Evolutionary conservation across 1,284 basidiomycete species (phyloP), one percentile per base, ranked within the genome.

Genomic region (Cutaneotrichosporon curvatum): DNA sequence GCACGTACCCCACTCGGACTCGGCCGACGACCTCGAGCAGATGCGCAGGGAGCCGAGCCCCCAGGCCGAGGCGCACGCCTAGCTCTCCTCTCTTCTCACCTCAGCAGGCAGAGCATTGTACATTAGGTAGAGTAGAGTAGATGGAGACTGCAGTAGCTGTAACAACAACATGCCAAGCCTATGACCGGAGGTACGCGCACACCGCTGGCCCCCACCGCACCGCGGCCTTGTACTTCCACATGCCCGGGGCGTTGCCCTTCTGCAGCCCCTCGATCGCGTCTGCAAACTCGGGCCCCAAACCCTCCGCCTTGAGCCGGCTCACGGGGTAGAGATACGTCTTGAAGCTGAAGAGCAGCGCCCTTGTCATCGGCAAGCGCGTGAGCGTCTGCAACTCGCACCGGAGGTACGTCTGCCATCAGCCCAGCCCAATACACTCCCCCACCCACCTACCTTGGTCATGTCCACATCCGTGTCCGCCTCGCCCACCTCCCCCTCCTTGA

Each of bases 211-310:
- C 50, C 50, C 50, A 51, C 30, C 50, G 34, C 18, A 47, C 34
- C 3, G 50, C 50, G 2, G 38, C 45, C 45, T 51, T 51, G 50
- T 51, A 51, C 28, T 33, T 22, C 45, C 45, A 51, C 50, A 47
- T 51, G 15, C 50, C 50, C 19, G 45, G 45, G 18, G 50, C 50
- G 35, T 51, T 51, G n/a, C 50, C 50, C 45, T 45, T 47, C 19
- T 21, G 21, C 21, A 51, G 32, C 11, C 50, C 50, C 42, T 51
- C 50, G 39, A 48, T 51, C 16, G 50, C 50, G 45, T 51, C 50
- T 3, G 50, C 50, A 7, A 51, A 20, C 39, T 25, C 33, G 5
- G 42, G 38, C 1, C 45, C 50, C 12, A n/a, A 22, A 1, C 50
- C 50, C 43, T 51, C 45, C 1, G 50, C 50, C 39, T 42, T 41